Base-by-base conservation (phyloP, 257 asterid species). In the Phtheirospermum japonicum region DNA sequence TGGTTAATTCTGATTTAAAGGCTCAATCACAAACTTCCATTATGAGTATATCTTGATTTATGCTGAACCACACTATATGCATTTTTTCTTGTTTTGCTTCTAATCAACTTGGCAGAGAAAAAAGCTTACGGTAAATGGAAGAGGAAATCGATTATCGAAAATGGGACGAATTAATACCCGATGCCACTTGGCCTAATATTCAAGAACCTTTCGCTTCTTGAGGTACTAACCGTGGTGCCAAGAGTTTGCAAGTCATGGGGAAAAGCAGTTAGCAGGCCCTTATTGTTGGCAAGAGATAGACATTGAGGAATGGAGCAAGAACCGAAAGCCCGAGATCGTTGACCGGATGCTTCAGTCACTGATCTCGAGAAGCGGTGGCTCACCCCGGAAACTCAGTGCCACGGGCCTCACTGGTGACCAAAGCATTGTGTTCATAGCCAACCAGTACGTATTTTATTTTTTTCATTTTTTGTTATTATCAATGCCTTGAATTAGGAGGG, bases 281-380 rank as follows among this genome's bases (percentile, higher is more conserved):
- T 88, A 84, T 69, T 91, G 96, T 69, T 91, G 94, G 96, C 94
- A 85, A 77, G 94, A 85, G 77, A 91, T 91, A 14, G 95, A 91
- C 51, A 79, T 91, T 32, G 95, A 85, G 64, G 95, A 88, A 57
- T 91, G 98, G 98, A 85, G 98, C 77, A 69, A 65, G 28, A 68
- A 64, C 31, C 23, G 50, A 45, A 65, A 76, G 61, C 86, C 90
- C 0, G 78, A 78, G 46, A 36, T 55, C 4, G 75, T 85, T 2
- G 91, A 88, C 30, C 75, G 67, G 16, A 82, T 90, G 98, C 84
- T 85, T 61, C 86, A 59, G 26, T 65, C 82, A 63, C 82, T 88
- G 26, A 73, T 88, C 12, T 34, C 82, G 4, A 72, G 96, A 75
- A 85, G 96, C 80, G 74, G 75, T 17, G 95, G 95, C 31, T 88